These are phyloP conservation scores for Kalanchoe fedtschenkoi DNA, from an alignment of 164 flowering plant species.

Conservation along the genomic window DNA sequence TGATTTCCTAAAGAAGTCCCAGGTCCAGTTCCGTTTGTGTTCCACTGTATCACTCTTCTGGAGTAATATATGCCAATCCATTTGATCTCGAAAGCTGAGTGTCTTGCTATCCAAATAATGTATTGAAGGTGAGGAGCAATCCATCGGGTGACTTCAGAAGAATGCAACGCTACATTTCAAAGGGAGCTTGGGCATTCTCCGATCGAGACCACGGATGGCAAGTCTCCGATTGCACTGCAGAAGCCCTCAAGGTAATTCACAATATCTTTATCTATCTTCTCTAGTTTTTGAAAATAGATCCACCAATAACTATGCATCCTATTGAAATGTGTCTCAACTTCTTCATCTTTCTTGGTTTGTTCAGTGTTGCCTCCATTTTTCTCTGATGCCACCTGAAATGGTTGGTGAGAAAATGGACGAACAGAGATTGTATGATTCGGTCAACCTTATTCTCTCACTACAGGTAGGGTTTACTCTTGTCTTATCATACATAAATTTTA, in stretches of 20 bases:
- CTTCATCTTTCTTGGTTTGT: neutral
- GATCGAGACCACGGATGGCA: too few relatives aligned
- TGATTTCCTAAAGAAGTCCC: slow-evolving; percentile 26
- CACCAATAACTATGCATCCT: too few relatives aligned
- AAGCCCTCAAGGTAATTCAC: too few relatives aligned
- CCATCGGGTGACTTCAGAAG: neutral
- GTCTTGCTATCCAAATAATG: too few relatives aligned
- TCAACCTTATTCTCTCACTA: neutral
- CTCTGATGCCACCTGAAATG: slow-evolving; percentile 1
- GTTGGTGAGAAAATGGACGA: neutral
- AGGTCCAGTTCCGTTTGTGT: too few relatives aligned
- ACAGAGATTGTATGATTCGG: neutral
- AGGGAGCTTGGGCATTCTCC: too few relatives aligned
- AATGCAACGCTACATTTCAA: neutral
- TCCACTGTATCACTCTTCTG: too few relatives aligned
- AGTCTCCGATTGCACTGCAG: too few relatives aligned
- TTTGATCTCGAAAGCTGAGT: too few relatives aligned
- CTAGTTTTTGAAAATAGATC: too few relatives aligned
- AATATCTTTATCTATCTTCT: too few relatives aligned
- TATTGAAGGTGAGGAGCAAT: neutral
- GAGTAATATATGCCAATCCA: too few relatives aligned
- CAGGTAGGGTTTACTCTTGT: neutral
- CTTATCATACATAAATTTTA: neutral
- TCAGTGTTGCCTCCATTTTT: slow-evolving; percentile 2
- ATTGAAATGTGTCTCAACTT: neutral